These are phyloP conservation scores for Xylaria curta DNA, from an alignment of 495 filamentous ascomycete species.

Conservation along the genomic window DNA sequence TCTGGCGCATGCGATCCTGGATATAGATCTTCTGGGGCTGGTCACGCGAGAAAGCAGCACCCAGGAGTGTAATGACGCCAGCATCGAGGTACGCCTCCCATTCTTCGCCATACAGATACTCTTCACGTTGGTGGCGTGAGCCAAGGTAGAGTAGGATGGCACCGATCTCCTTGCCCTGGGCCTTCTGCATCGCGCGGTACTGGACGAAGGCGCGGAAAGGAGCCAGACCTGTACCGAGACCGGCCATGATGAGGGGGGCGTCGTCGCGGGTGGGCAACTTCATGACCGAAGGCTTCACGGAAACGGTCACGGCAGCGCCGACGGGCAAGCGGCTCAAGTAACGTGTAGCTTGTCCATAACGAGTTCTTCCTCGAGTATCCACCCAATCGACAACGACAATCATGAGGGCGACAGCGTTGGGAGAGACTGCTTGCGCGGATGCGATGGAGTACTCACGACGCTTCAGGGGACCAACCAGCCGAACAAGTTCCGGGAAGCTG, in stretches of 20 bases:
- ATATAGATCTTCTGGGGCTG: slow-evolving; percentile 99
- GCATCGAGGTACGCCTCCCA: slow-evolving; percentile 98
- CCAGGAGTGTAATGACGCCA: slow-evolving; percentile 92
- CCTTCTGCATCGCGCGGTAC: slow-evolving; percentile 95
- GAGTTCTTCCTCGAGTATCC: slow-evolving; percentile 83
- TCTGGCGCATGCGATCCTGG: slow-evolving; percentile 96
- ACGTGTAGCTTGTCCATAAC: slow-evolving; percentile 89
- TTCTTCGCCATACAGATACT: slow-evolving; percentile 98
- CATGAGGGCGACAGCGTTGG: slow-evolving; percentile 86
- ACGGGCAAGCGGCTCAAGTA: slow-evolving; percentile 78
- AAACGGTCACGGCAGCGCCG: slow-evolving; percentile 82
- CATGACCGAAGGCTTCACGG: slow-evolving; percentile 96
- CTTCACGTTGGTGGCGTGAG: slow-evolving; percentile 93
- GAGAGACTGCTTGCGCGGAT: slow-evolving; percentile 90
- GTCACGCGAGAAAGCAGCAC: slow-evolving; percentile 93
- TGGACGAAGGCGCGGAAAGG: slow-evolving; percentile 98
- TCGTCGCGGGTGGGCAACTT: slow-evolving; percentile 87
- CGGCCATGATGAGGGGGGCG: slow-evolving; percentile 96
- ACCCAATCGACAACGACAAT: slow-evolving; percentile 98
- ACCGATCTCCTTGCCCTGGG: slow-evolving; percentile 92
- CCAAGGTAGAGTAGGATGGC: slow-evolving; percentile 95
- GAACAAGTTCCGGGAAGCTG: slow-evolving; percentile 85
- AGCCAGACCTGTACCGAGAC: slow-evolving; percentile 95
- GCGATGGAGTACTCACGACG: slow-evolving; percentile 98
- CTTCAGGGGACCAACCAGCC: slow-evolving; percentile 90